Percentiles rank a stretch among this genome's conserved stretches.
Evolutionary conservation across 495 filamentous ascomycete genomes (phyloP).

Genomic region (Penicillium chermesinum): DNA sequence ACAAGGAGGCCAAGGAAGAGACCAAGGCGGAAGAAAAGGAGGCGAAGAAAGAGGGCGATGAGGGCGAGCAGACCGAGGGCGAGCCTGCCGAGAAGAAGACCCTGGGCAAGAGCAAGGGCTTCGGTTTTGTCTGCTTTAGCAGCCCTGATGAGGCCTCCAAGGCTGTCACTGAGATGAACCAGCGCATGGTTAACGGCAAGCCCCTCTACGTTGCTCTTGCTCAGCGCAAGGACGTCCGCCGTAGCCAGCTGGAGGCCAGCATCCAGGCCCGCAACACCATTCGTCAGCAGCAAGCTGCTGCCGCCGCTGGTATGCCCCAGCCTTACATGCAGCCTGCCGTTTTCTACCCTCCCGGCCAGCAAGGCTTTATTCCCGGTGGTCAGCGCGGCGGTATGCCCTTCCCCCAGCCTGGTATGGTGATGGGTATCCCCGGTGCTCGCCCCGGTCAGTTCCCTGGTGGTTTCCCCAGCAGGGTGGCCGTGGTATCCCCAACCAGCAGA

Average conservation of each 20-base stretch:
- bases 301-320: conserved; percentile 85
- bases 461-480: conserved; percentile 84
- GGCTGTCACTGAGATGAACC: conserved; percentile 98
- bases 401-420: conserved; percentile 75
- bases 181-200: conserved; percentile 96
- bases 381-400: conserved; percentile 81
- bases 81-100: conserved; percentile 60
- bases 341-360: conserved; percentile 84
- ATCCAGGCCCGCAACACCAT: conserved; percentile 98
- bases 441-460: conserved; percentile 76
- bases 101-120: conserved; percentile 97
- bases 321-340: conserved; percentile 81
- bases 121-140: conserved; percentile 99
- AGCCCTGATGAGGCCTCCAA: conserved; percentile 99
- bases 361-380: conserved; percentile 68
- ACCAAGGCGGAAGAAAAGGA: conserved; percentile 39
- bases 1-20: conserved; percentile 49
- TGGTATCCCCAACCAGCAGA: conserved; percentile 70
- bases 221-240: conserved; percentile 98
- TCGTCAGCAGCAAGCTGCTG: conserved; percentile 94
- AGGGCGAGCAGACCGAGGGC: conserved; percentile 44
- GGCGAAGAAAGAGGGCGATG: conserved; percentile 38
- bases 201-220: conserved; percentile 96
- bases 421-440: conserved; percentile 78
- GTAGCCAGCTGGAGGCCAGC: conserved; percentile 97